Percentiles rank a stretch among this genome's conserved stretches.
Conservation (phyloP, 352 stramenopile species). For the Hyaloperonospora brassicae region DNA sequence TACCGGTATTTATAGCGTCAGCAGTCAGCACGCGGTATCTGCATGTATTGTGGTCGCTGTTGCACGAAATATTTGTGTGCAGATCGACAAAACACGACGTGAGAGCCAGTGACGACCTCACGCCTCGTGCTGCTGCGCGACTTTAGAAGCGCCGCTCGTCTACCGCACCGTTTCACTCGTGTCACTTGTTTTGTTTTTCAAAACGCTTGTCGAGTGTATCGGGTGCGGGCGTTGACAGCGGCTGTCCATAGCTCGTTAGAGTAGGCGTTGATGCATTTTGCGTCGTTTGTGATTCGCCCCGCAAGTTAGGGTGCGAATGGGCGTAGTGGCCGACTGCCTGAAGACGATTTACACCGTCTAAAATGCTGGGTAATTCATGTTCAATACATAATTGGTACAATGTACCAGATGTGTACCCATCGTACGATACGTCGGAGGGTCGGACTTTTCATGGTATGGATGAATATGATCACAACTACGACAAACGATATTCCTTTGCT, state of each 20-base stretch:
- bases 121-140: constrained; percentile 41
- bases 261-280: constrained; percentile 38
- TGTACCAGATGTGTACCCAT: too few species aligned
- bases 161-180: constrained; percentile 5
- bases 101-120: constrained; percentile 2
- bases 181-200: constrained; percentile 6
- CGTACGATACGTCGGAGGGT: too few species aligned
- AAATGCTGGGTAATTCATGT: too few species aligned
- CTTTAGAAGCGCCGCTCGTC: constrained; percentile 51
- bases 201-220: constrained; percentile 23
- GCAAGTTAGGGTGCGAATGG: constrained; percentile 98
- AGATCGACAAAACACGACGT: constrained; percentile 67
- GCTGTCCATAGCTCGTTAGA: constrained; percentile 49
- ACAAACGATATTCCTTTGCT: too few species aligned
- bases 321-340: constrained; percentile 98
- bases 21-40: too few species aligned
- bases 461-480: too few species aligned
- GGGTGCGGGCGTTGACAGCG: constrained; percentile 16
- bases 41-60: too few species aligned
- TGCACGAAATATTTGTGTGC: constrained; percentile 62
- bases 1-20: too few species aligned
- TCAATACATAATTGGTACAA: too few species aligned
- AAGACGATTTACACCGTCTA: constrained; percentile 99
- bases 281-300: constrained; percentile 7
- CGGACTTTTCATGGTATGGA: too few species aligned